Base-by-base conservation (phyloP, 495 filamentous ascomycete species). In the Penicillium canescens region DNA sequence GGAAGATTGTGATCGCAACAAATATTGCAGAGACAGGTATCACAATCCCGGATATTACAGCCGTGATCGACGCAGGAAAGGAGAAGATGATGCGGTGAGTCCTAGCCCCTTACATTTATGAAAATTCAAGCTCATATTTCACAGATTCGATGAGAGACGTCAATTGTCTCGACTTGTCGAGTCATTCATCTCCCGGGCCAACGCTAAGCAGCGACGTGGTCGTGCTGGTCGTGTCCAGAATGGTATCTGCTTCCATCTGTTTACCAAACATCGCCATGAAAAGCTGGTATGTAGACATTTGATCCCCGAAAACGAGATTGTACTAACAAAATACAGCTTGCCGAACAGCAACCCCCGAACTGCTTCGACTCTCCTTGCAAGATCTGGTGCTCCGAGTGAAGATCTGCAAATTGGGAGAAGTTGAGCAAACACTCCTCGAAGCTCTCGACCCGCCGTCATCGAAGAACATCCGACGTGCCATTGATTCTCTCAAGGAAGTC, bases 11-110 rank as follows among this genome's bases (percentile, higher is more conserved):
- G 4, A 81, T 96, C 41, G 90, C 93, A 5, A 98, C 93, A 8
- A 98, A 98, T 63, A 97, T 98, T 62, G 93, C 93, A 20, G 93
- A 98, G 63, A 98, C 93, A 1, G 92, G 92, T 68, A 96, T 98
- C 61, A 98, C 93, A 0, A 98, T 98, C 59, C 93, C 93, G 2
- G 93, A 97, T 68, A 86, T 98, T 34, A 97, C 93, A 4, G 95
- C 91, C 60, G 93, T 98, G 23, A 86, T 98, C 52, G 93, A 98
- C 70, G 87, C 90, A 11, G 92, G 93, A 46, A 96, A 94, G 67
- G 93, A 97, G 67, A 92, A 93, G 55, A 94, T 96, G 63, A 98
- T 98, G 94, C 70, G 84, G 70, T 76, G 53, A 24, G 63, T 61
- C 40, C 33, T 34, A 16, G 24, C 6, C 16, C 14, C 10, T 20